phyloP scores from a whole-genome alignment of 257 asterid genomes.

The Rhazya stricta region DNA sequence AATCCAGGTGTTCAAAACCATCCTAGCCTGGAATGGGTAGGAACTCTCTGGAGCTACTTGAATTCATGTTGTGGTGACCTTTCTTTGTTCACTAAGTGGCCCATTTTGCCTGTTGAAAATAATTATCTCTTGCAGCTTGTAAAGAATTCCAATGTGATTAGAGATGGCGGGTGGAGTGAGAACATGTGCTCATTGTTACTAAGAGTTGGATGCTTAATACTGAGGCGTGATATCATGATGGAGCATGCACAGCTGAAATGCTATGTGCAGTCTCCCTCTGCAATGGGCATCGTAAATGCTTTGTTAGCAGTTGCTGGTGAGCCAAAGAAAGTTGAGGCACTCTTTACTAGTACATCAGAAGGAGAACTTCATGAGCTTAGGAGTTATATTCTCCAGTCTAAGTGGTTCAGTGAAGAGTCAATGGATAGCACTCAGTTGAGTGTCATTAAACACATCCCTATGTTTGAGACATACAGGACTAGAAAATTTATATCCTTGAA shows the following conservation, averaged over 20 bases:
- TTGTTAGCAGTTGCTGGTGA: constrained; percentile 54
- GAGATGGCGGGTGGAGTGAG: constrained; percentile 97
- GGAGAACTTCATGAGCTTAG: constrained; percentile 82
- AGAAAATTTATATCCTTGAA: constrained; percentile 68
- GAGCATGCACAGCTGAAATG: constrained; percentile 62
- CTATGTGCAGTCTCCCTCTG: constrained; percentile 80
- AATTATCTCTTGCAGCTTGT: constrained; percentile 66
- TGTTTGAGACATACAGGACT: constrained; percentile 87
- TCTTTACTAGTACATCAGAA: constrained; percentile 62
- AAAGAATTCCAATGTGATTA: constrained; percentile 74
- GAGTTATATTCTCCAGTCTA: constrained; percentile 87
- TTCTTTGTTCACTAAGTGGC: constrained; percentile 82
- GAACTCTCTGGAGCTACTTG: constrained; percentile 75
- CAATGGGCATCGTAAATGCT: constrained; percentile 74
- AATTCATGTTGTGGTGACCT: constrained; percentile 78
- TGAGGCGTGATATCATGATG: constrained; percentile 66
- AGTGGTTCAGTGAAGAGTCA: constrained; percentile 72
- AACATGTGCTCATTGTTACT: constrained; percentile 64
- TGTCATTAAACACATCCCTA: constrained; percentile 71
- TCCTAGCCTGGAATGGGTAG: constrained; percentile 81
- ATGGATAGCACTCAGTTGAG: constrained; percentile 48
- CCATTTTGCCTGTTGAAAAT: constrained; percentile 83
- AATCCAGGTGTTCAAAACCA: constrained; percentile 61
- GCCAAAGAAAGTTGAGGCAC: constrained; percentile 51
- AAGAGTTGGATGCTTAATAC: constrained; percentile 71